Base-by-base conservation (phyloP, 805 yeast species). In the Yarrowia osloensis region DNA sequence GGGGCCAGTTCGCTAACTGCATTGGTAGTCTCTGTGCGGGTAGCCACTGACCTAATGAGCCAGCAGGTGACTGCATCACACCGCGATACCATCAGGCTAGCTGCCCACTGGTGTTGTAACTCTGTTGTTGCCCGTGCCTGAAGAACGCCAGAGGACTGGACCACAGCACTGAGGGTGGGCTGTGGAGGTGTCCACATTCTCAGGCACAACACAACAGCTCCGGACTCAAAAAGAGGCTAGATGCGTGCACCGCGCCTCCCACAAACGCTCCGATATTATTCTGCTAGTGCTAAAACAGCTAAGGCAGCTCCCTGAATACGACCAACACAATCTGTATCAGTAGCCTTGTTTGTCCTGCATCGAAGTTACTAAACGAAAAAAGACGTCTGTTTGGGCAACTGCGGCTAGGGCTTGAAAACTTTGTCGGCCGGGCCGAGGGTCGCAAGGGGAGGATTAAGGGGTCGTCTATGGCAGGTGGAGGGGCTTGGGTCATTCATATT, bases 231-330 rank as follows among this genome's bases (percentile, higher is more conserved):
- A 42, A 13, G 46, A 42, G 46, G 46, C 46, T 42, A 19, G 26
- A 19, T 21, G 26, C 17, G 46, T 42, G 46, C 46, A 42, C 28
- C 11, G 46, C 24, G 12, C 46, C 46, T 1, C 28, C 52, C 15
- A 47, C 15, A 9, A 1, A 26, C 8, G 3, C 22, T 4, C 15
- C 24, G 13, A 21, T 50, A 50, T 50, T 50, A 37, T 54, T 11
- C 31, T 24, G 26, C 61, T 37, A 54, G 42, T 54, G 21, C 61
- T n/a, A 24, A 54, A 37, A 35, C 61, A 35, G 42, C 61, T 37
- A 54, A 50, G 57, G 57, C 57, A 50, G 57, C 57, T 50, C 57
- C 33, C 57, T 50, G 57, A 33, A 50, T 50, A 50, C 57, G 57
- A 50, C 57, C 57, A 33, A 50, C 57, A 50, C 57, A 31, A 50